phyloP scores from a whole-genome alignment of 2,329 filamentous ascomycete genomes.

The Elsinoe arachidis region DNA sequence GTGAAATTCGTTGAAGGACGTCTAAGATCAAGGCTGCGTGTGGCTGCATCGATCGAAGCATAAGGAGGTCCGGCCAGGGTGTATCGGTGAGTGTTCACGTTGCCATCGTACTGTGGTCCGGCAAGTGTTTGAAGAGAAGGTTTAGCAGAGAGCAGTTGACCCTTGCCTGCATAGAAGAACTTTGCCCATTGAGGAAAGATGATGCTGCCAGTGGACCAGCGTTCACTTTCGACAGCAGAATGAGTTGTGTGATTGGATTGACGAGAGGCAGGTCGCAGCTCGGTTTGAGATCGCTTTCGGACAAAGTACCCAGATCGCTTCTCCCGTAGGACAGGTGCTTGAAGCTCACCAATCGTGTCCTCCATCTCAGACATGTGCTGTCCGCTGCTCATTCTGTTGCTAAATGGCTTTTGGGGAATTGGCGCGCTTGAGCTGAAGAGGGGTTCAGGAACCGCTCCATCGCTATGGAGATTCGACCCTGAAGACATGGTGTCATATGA shows the following conservation, averaged over 20 bases:
- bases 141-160: conserved; percentile 17
- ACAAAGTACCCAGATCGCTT: conserved; percentile 28
- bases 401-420: conserved; percentile 1
- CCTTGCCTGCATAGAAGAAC: conserved; percentile 27
- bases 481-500: conserved; percentile 10
- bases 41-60: conserved; percentile 2
- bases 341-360: conserved; percentile 29
- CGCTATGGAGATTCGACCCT: background rate
- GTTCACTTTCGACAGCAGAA: conserved; percentile 21
- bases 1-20: background rate
- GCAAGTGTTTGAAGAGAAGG: conserved; percentile 13
- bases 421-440: conserved; percentile 21
- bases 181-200: conserved; percentile 31
- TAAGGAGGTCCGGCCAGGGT: conserved; percentile 7
- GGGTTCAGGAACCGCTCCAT: conserved; percentile 27
- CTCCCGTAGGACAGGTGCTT: conserved; percentile 23
- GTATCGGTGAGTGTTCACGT: background rate
- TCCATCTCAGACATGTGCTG: conserved; percentile 24
- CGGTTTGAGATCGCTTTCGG: conserved; percentile 23
- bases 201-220: conserved; percentile 22
- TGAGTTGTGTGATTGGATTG: conserved; percentile 24
- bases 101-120: background rate
- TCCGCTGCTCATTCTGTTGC: conserved; percentile 8
- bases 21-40: background rate
- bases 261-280: conserved; percentile 20